Conservation (phyloP, 257 asterid species). For the Gentiana dahurica region DNA sequence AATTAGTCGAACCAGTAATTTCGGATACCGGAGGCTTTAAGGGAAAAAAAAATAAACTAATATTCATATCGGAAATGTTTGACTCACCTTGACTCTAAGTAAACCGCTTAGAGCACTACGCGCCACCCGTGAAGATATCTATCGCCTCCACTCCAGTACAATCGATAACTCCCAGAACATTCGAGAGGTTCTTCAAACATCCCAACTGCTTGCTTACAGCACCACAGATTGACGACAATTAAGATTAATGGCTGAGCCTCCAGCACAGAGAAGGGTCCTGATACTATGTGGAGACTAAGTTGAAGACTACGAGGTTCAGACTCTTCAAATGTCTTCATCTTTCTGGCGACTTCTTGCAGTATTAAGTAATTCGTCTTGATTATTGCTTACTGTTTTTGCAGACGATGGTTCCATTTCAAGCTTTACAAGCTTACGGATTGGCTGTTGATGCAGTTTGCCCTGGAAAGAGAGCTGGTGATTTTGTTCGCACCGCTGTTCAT, state of each 20-base stretch:
- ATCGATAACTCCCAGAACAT: slow-evolving; percentile 14
- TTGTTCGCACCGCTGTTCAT: slow-evolving; percentile 80
- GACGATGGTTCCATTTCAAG: slow-evolving; percentile 99
- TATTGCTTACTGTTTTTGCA: slow-evolving; percentile 10
- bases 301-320: slow-evolving; percentile 76
- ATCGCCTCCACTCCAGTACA: neutral
- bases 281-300: slow-evolving; percentile 78
- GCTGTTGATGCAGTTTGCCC: slow-evolving; percentile 93
- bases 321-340: slow-evolving; percentile 4
- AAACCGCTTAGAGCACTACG: too few relatives aligned
- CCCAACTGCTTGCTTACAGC: neutral
- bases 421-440: slow-evolving; percentile 75
- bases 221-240: neutral
- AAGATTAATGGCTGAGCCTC: slow-evolving; percentile 4
- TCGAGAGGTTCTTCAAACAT: slow-evolving; percentile 15
- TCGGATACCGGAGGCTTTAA: too few relatives aligned
- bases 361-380: neutral
- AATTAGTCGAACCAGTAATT: too few relatives aligned
- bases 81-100: too few relatives aligned
- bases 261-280: slow-evolving; percentile 63
- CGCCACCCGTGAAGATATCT: too few relatives aligned
- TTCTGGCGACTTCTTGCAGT: neutral
- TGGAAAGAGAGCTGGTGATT: slow-evolving; percentile 83
- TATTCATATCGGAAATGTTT: too few relatives aligned
- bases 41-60: too few relatives aligned